Evolutionary conservation across 2,329 filamentous ascomycete genomes (phyloP).

Genomic region (Pezicula carpinea): DNA sequence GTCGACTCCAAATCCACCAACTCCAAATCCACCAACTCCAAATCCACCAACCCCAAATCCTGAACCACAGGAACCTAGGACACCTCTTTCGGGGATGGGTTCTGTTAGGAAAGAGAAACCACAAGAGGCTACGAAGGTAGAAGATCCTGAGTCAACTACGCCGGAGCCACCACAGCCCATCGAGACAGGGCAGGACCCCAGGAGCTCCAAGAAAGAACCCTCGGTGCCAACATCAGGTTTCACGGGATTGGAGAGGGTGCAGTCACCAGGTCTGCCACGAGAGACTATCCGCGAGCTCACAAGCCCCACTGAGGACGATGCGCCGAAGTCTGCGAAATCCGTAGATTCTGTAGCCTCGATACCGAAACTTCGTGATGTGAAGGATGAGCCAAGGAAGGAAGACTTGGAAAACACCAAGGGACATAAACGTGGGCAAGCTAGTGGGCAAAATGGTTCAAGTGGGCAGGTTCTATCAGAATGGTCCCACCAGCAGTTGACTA

Average conservation of each 20-base stretch:
- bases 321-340: slow-evolving; percentile 1
- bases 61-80: slow-evolving; percentile 9
- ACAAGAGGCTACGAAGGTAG: neutral
- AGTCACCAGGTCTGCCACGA: too few species aligned
- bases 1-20: slow-evolving; percentile 25
- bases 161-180: neutral
- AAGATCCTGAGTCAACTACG: neutral
- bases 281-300: too few species aligned
- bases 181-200: neutral
- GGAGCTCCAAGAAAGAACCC: neutral
- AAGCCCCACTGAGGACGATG: neutral
- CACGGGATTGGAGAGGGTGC: neutral
- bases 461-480: slow-evolving; percentile 62
- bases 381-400: slow-evolving; percentile 7
- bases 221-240: neutral
- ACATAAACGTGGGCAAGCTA: slow-evolving; percentile 11
- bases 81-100: neutral
- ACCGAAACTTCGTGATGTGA: slow-evolving; percentile 4
- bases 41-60: slow-evolving; percentile 12
- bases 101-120: neutral
- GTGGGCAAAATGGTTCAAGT: slow-evolving; percentile 15
- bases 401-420: slow-evolving; percentile 1
- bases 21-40: slow-evolving; percentile 13
- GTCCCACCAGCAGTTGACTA: slow-evolving; percentile 75
- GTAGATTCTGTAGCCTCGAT: slow-evolving; percentile 1